These are phyloP conservation scores for Podaxis mareebaensis DNA, from an alignment of 768 basidiomycete species.

Conservation along the genomic window DNA sequence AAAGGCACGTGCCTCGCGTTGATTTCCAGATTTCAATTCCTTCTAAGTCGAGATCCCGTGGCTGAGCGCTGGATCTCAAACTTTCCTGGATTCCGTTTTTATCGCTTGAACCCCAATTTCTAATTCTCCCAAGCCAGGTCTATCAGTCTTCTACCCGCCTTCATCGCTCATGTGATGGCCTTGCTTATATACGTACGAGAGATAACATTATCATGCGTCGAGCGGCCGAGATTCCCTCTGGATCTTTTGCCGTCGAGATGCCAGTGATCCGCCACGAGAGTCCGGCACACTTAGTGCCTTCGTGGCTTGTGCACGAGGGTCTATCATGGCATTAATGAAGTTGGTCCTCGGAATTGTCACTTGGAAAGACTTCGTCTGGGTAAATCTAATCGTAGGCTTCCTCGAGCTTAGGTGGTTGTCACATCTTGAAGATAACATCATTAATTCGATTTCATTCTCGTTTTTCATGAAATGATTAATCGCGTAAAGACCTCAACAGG, in stretches of 20 bases:
- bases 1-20: constrained; percentile 1
- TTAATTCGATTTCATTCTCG: too few relatives aligned
- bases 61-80: background rate
- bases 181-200: background rate
- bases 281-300: too few relatives aligned
- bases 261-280: too few relatives aligned
- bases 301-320: too few relatives aligned
- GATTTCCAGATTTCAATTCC: background rate
- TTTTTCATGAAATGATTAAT: too few relatives aligned
- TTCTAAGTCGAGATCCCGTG: background rate
- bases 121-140: background rate
- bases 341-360: too few relatives aligned
- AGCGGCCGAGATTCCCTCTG: background rate
- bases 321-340: too few relatives aligned
- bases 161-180: background rate
- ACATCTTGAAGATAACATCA: too few relatives aligned
- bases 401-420: too few relatives aligned
- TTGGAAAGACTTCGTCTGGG: too few relatives aligned
- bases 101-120: background rate
- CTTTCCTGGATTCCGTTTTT: background rate
- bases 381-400: too few relatives aligned
- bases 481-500: too few relatives aligned
- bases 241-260: background rate
- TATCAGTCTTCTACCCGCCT: background rate
- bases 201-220: background rate